Base-by-base conservation (phyloP, 768 basidiomycete genomes). In the Trametopsis cervina region DNA sequence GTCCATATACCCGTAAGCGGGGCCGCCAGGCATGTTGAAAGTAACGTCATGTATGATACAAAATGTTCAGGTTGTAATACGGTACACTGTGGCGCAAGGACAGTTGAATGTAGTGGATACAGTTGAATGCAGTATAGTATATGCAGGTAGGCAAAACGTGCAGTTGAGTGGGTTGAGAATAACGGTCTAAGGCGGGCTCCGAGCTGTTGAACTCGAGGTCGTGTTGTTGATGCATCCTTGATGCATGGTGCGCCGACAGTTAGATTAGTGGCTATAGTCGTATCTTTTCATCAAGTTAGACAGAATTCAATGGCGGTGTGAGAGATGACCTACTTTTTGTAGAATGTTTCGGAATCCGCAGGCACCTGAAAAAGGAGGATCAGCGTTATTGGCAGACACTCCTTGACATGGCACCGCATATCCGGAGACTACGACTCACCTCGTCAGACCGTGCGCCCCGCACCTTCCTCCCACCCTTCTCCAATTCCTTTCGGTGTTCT, bases 261-360 rank as follows among this genome's bases (percentile, higher is more conserved):
- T 18, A 26, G 18, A 21, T 54, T 54, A 64, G 47, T 62, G 69
- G 39, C 62, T 63, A 57, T 78, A 78, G 52, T 78, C 76, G 45
- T 78, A 78, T 58, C 76, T 78, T 52, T 21, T 44, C 13, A 46
- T 12, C 49, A 26, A 33, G 22, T 25, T 51, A 20, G 35, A 35
- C 39, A 17, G 33, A 42, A 45, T 22, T 6, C 15, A 42, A 22
- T 33, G 15, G 29, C 15, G 15, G 29, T 33, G 29, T 33, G 29
- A 7, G 29, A 15, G 29, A 17, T 21, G 35, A 56, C 82, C 44
- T 55, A 89, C 90, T 89, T 90, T 58, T 69, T 79, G 63, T 91
- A 95, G 60, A 95, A 95, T 1, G 73, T 77, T 63, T 93, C 91
- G 6, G 85, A 86, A 58, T 91, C 84, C 5, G 78, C 74, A 15